phyloP scores from a whole-genome alignment of 345 rosid species.

The Eucalyptus paniculata region DNA sequence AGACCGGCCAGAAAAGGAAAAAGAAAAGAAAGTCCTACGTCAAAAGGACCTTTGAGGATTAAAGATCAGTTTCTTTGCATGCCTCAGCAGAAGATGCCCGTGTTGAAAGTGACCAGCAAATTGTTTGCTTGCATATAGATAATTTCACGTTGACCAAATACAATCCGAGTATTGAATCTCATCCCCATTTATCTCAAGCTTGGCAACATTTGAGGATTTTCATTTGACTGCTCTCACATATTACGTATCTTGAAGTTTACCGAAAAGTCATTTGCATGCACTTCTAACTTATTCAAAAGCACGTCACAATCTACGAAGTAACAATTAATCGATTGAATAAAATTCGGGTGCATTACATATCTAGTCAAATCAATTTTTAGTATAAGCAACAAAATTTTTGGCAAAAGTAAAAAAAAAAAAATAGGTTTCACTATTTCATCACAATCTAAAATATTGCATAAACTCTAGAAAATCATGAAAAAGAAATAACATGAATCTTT shows the following conservation, averaged over 20 bases:
- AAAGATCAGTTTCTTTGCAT: not conserved
- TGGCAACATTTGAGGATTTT: not conserved
- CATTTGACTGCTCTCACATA: not conserved
- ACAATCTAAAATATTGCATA: not conserved
- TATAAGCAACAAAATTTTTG: not conserved
- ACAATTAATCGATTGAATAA: not conserved
- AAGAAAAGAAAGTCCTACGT: not conserved
- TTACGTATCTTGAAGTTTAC: not conserved
- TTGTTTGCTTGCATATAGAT: not conserved
- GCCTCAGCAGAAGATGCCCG: not conserved
- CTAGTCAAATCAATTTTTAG: not conserved
- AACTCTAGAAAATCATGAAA: not conserved
- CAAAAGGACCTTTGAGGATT: not conserved
- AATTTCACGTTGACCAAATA: not conserved
- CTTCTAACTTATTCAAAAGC: not conserved
- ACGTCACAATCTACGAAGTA: not conserved
- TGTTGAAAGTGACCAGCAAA: not conserved
- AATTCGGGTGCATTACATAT: not conserved
- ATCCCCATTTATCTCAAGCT: not conserved
- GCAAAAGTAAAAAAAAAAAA: not conserved
- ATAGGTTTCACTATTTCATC: not conserved
- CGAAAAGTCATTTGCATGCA: rapidly evolving
- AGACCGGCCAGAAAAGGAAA: not conserved
- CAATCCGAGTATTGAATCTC: not conserved
- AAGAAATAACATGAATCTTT: not conserved